A percentile compares a stretch with the other conserved stretches of the same genome.
phyloP scores from a whole-genome alignment of 2,329 filamentous ascomycete genomes.

The Exophiala spinifera region DNA sequence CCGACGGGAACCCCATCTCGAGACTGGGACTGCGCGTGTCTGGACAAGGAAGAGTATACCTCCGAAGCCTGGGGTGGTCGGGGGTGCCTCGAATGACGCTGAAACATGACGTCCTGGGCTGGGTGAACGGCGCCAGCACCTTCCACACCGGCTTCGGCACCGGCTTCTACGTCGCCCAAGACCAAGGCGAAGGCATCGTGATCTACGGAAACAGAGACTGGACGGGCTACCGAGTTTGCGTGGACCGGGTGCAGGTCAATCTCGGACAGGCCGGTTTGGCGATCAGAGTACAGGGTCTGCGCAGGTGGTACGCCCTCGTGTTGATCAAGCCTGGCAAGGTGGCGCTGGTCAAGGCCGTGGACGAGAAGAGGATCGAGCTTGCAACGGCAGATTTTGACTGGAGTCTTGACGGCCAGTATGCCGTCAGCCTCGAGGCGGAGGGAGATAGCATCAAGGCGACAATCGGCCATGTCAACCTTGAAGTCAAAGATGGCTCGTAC shows the following conservation, averaged over 20 bases:
- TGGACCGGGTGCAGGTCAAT: background rate
- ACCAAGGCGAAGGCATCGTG: slow-evolving; percentile 3
- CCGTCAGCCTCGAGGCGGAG: background rate
- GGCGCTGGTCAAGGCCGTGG: slow-evolving; percentile 1
- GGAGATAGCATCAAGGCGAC: background rate
- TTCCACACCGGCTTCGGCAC: background rate
- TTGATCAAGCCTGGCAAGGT: background rate
- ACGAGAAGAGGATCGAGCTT: slow-evolving; percentile 4
- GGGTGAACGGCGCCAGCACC: background rate
- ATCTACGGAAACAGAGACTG: slow-evolving; percentile 3
- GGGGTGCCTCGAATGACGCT: slow-evolving; percentile 1
- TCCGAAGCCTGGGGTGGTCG: background rate
- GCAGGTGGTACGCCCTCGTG: background rate
- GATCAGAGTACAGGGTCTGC: background rate
- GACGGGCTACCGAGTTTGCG: background rate
- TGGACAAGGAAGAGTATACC: background rate
- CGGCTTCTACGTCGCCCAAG: slow-evolving; percentile 1
- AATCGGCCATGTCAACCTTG: background rate
- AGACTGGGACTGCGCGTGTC: background rate
- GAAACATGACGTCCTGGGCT: background rate
- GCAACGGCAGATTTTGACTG: background rate
- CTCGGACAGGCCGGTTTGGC: slow-evolving; percentile 1
- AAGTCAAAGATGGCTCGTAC: slow-evolving; percentile 1
- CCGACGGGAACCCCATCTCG: background rate
- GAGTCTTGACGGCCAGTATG: background rate